These are phyloP conservation scores for Rhamnella rubrinervis DNA, from an alignment of 331 rosid species.

Conservation along the genomic window DNA sequence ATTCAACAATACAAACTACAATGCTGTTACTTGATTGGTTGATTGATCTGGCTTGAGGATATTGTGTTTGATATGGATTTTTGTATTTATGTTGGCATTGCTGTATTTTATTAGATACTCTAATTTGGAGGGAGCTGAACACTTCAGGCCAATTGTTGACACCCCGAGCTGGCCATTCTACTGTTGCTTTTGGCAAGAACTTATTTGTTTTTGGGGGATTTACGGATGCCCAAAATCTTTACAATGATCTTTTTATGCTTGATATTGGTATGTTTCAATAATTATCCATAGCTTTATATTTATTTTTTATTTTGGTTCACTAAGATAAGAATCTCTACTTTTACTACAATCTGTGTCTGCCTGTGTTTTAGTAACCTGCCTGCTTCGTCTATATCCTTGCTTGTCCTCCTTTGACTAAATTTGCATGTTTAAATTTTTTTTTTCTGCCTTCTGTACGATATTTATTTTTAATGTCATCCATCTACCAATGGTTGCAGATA, in stretches of 20 bases:
- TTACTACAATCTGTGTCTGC: not conserved
- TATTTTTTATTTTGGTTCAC: not conserved
- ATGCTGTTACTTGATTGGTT: conserved; percentile 1
- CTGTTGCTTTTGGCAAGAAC: conserved; percentile 81
- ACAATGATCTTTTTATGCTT: conserved; percentile 80
- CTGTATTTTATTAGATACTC: conserved; percentile 60
- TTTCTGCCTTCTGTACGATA: not conserved
- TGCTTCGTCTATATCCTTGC: not conserved
- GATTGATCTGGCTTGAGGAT: conserved; percentile 7
- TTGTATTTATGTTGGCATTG: conserved; percentile 26
- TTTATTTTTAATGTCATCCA: conserved; percentile 1
- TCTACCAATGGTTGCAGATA: conserved; percentile 52
- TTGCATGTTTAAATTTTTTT: not conserved
- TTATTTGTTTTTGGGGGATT: conserved; percentile 97
- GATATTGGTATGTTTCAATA: conserved; percentile 71
- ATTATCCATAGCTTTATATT: conserved; percentile 1
- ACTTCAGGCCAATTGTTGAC: conserved; percentile 77
- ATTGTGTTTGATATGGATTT: conserved; percentile 19
- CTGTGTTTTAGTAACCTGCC: not conserved
- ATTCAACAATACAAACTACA: too few species aligned
- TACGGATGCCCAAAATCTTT: conserved; percentile 91
- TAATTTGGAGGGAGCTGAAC: conserved; percentile 84
- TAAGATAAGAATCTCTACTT: not conserved
- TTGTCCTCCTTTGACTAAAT: not conserved
- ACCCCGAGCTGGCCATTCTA: conserved; percentile 95